Evolutionary conservation across 768 basidiomycete species (phyloP), one percentile per base, ranked within the genome.

Genomic region (Collybiopsis luxurians): DNA sequence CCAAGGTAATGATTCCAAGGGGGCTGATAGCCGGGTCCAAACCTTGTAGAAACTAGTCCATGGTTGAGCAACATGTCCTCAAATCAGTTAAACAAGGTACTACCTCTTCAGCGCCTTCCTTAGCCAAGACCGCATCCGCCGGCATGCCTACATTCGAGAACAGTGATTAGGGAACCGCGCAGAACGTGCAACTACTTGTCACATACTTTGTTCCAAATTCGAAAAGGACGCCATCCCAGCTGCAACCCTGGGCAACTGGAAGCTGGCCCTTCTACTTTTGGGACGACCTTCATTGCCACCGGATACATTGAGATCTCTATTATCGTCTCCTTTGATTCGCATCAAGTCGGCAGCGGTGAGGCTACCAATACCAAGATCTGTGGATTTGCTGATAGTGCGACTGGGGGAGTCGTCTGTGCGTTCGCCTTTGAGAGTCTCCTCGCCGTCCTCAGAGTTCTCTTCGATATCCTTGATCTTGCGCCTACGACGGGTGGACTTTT

Each of bases 1-100:
- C 94, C 2, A 96, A 79, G 0, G 94, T 96, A 59, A 96, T 95
- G 63, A 96, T 92, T 49, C 94, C 94, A 24, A 95, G 76, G 2
- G 92, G 92, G 77, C 87, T 88, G 31, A 93, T 78, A 19, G 86
- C 84, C 0, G 87, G 90, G 67, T 95, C 92, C 53, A 93, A 81
- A 39, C 81, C 81, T 75, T 89, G 86, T 68, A 95, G 74, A 73
- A 94, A 93, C 84, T 90, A 63, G 1, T 17, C 47, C 17, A 60
- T 38, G 3, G 53, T 21, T 56, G 15, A 63, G 44, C 28, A 46
- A 42, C 17, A 40, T 26, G 24, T 28, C 24, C 52, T 19, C 9
- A 23, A n/a, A 30, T 1, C 26, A 23, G 21, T 6, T 38, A 40
- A 58, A 17, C 53, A 24, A 17, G n/a, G n/a, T 67, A 77, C 58